Evolutionary conservation across 2,329 filamentous ascomycete species (phyloP), one percentile per base, ranked within the genome.

Genomic region (Colletotrichum sansevieriae): DNA sequence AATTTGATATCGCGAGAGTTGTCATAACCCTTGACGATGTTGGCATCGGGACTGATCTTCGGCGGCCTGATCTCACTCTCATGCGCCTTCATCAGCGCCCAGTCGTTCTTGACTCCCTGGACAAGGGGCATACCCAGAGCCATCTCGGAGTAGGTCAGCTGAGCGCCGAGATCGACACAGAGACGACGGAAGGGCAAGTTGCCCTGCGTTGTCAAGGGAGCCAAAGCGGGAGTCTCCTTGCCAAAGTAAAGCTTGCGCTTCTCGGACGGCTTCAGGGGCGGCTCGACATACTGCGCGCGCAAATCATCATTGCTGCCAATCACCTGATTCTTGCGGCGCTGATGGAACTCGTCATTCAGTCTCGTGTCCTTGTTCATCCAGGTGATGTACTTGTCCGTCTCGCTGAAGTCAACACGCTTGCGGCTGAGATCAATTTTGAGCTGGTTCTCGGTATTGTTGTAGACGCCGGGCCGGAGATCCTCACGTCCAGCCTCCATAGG

Each of bases 91-190:
- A 98, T 89, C 63, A 99, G 84, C 20, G 96, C 94, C 96, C 96
- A 99, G 82, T 99, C 96, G 2, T 91, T 87, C 80, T 95, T 97
- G 72, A 92, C 89, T 41, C 96, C 96, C 79, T 98, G 94, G 6
- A 99, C 86, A 47, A 99, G 82, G 10, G 95, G 95, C 79, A 97
- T 83, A 33, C 93, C 91, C 87, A 99, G 92, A 4, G 95, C 96
- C 96, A 99, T 99, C 80, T 99, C 96, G 0, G 95, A 98, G 83
- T 97, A 99, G 0, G 96, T 99, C 56, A 97, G 85, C 76, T 98
- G 92, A 33, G 94, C 95, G 41, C 96, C 96, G 25, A 98, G 87
- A 63, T 95, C 92, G 12, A 94, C 91, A 76, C 95, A 98, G 35
- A 99, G 88, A 57, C 96, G 89, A 65, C 96, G 91, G 83, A 97